phyloP scores from a whole-genome alignment of 2,329 filamentous ascomycete species.

The Trichoderma brevicompactum region DNA sequence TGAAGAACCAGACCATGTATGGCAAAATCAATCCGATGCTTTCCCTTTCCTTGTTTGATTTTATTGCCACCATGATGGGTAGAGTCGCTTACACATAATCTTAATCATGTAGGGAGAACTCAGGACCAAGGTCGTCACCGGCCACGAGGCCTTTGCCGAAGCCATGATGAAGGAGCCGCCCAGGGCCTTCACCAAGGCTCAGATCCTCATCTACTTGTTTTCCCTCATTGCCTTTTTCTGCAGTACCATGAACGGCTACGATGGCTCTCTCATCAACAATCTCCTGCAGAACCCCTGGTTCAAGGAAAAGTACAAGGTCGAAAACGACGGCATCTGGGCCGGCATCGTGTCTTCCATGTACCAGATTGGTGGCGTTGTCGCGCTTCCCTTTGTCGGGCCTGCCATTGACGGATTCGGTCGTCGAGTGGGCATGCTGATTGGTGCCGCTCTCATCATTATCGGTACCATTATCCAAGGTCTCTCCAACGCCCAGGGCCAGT shows the following conservation, averaged over 20 bases:
- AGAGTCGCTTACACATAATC: background rate
- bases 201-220: slow-evolving; percentile 49
- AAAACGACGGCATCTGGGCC: slow-evolving; percentile 52
- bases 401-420: slow-evolving; percentile 54
- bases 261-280: slow-evolving; percentile 56
- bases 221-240: slow-evolving; percentile 55
- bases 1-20: slow-evolving; percentile 24
- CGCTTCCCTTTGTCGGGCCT: slow-evolving; percentile 55
- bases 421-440: slow-evolving; percentile 52
- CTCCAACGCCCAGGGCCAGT: slow-evolving; percentile 45
- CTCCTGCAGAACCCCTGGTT: slow-evolving; percentile 50
- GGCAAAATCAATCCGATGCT: background rate
- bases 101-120: slow-evolving; percentile 9
- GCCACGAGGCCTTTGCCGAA: slow-evolving; percentile 49
- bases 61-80: background rate
- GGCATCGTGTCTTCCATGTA: slow-evolving; percentile 58
- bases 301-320: slow-evolving; percentile 45
- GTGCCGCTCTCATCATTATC: slow-evolving; percentile 49
- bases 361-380: slow-evolving; percentile 54
- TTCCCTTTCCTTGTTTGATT: background rate
- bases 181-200: slow-evolving; percentile 44
- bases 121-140: slow-evolving; percentile 30
- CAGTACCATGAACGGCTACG: slow-evolving; percentile 56
- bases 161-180: slow-evolving; percentile 59
- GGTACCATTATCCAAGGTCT: slow-evolving; percentile 55